Evolutionary conservation across 2,329 filamentous ascomycete genomes (phyloP).

Genomic region (Aspergillus fumigatus): DNA sequence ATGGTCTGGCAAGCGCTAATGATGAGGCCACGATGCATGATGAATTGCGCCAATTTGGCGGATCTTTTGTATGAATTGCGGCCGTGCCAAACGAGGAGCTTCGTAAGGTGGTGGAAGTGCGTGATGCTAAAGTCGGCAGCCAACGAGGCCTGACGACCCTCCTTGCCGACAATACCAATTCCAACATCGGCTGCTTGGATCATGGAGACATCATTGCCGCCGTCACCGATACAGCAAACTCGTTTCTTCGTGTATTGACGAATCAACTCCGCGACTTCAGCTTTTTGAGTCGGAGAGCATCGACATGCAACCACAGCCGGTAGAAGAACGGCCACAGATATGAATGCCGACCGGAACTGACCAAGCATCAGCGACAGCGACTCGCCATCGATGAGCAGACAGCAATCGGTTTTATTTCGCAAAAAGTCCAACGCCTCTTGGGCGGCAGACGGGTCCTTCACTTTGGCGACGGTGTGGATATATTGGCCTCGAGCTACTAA

Average conservation of each 20-base stretch:
- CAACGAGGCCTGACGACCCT: slow-evolving; percentile 88
- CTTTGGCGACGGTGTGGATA: slow-evolving; percentile 85
- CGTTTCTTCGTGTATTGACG: slow-evolving; percentile 89
- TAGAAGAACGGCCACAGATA: slow-evolving; percentile 78
- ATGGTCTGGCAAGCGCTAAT: slow-evolving; percentile 96
- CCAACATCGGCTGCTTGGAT: slow-evolving; percentile 98
- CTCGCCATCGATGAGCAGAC: slow-evolving; percentile 91
- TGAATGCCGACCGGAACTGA: slow-evolving; percentile 79
- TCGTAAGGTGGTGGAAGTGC: slow-evolving; percentile 91
- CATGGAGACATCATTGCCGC: slow-evolving; percentile 98
- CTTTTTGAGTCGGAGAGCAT: slow-evolving; percentile 95
- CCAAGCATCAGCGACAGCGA: slow-evolving; percentile 77
- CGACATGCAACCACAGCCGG: slow-evolving; percentile 94
- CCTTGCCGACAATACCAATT: slow-evolving; percentile 96
- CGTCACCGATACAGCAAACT: slow-evolving; percentile 95
- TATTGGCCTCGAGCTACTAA: slow-evolving; percentile 90
- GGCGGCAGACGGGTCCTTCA: slow-evolving; percentile 77
- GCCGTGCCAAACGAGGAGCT: slow-evolving; percentile 97
- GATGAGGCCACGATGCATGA: slow-evolving; percentile 94
- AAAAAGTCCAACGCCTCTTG: slow-evolving; percentile 87
- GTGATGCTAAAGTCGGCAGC: slow-evolving; percentile 96
- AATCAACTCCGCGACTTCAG: slow-evolving; percentile 86
- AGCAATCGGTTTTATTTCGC: slow-evolving; percentile 77
- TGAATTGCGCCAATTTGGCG: slow-evolving; percentile 94
- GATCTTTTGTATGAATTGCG: slow-evolving; percentile 95